Conservation (phyloP, 129 eudicot genomes). For the Tagetes erecta region DNA sequence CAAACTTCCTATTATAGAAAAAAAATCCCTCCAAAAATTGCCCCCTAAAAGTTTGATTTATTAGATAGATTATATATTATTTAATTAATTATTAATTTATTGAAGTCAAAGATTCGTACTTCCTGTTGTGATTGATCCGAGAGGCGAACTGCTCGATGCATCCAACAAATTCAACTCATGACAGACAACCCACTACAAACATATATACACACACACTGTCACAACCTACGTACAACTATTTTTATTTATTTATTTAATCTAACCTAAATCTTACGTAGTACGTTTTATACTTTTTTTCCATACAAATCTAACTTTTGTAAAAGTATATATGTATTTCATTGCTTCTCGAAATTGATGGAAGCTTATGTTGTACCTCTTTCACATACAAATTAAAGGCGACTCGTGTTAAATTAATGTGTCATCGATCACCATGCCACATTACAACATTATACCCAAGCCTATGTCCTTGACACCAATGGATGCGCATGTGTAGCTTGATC, state of each 20-base stretch:
- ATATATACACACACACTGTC: background rate
- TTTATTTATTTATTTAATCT: background rate
- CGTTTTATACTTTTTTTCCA: background rate
- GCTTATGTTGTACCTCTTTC: too few species aligned
- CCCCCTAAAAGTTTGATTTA: too few species aligned
- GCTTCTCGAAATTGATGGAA: background rate
- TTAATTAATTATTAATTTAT: background rate
- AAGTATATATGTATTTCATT: background rate
- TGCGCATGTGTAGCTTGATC: too few species aligned
- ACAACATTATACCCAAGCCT: too few species aligned
- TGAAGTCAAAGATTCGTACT: constrained; percentile 31
- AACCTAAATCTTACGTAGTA: background rate
- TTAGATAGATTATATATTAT: too few species aligned
- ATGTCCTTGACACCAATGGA: too few species aligned
- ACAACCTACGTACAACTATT: background rate
- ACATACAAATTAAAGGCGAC: too few species aligned
- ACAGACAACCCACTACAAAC: constrained; percentile 7
- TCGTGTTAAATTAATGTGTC: too few species aligned
- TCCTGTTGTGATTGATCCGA: constrained; percentile 7
- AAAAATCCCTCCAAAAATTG: too few species aligned
- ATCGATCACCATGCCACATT: too few species aligned
- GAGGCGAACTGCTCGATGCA: constrained; percentile 38
- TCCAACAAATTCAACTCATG: constrained; percentile 14
- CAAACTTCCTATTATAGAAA: too few species aligned
- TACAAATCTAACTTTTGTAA: background rate